phyloP scores from a whole-genome alignment of 1,284 basidiomycete genomes.

The Moniliophthora roreri region DNA sequence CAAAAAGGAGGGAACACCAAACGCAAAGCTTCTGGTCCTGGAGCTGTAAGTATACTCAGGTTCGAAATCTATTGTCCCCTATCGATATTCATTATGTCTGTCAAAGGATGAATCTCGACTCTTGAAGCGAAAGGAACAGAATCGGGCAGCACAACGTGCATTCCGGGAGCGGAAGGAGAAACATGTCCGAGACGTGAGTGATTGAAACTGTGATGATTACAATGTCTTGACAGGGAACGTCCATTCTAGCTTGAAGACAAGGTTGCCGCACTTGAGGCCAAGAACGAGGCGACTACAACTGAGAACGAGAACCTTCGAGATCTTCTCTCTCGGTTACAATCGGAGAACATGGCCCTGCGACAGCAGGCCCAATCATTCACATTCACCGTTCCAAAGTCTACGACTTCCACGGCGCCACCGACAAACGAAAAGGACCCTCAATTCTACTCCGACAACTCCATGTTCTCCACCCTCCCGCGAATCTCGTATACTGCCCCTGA shows the following conservation, averaged over 20 bases:
- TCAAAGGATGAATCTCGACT: constrained; percentile 67
- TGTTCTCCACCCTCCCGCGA: constrained; percentile 21
- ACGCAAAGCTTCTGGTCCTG: constrained; percentile 34
- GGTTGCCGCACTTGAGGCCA: constrained; percentile 74
- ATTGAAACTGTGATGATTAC: background rate
- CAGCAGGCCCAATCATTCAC: constrained; percentile 62
- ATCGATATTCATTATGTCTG: background rate
- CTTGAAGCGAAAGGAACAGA: constrained; percentile 84
- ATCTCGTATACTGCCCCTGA: constrained; percentile 14
- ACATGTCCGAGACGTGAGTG: constrained; percentile 82
- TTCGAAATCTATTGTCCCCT: background rate
- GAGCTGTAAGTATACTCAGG: constrained; percentile 31
- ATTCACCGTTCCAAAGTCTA: constrained; percentile 61
- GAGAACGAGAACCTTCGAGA: constrained; percentile 83
- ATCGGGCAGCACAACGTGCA: constrained; percentile 81
- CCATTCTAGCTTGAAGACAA: constrained; percentile 72
- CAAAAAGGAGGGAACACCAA: constrained; percentile 28
- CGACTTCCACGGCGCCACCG: constrained; percentile 25
- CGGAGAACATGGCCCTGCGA: constrained; percentile 75
- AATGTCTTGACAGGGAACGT: background rate
- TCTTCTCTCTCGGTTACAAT: constrained; percentile 72
- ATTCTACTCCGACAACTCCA: constrained; percentile 20
- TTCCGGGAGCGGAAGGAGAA: constrained; percentile 88
- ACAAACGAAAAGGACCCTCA: constrained; percentile 6
- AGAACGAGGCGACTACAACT: constrained; percentile 60